Evolutionary conservation across 257 asterid species (phyloP), one percentile per base, ranked within the genome.

Genomic region (Avicennia marina): DNA sequence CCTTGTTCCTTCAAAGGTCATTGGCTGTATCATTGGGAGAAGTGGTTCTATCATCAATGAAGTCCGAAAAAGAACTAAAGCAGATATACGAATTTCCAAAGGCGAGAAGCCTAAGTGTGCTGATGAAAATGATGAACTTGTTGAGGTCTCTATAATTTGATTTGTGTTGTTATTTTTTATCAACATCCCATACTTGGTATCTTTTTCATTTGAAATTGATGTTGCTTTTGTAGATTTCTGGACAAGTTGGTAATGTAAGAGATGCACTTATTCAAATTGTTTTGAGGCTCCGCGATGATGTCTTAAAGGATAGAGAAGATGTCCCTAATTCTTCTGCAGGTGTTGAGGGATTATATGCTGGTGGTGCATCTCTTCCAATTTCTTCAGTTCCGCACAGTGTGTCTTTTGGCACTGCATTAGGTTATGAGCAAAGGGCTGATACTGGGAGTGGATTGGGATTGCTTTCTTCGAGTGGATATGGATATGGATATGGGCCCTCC

Each of bases 261-360:
- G 94, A 91, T 69, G 95, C 98, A 45, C 95, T 91, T 64, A 74
- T 88, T 73, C 95, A 88, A 74, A 85, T 91, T 66, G 76, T 85
- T 63, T 58, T 88, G 78, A 81, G 95, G 83, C 96, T 91, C 26
- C 79, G 98, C 53, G 95, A 83, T 57, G 94, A 88, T 71, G 86
- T 85, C 46, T 67, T 91, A 53, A 81, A 78, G 68, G 96, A 80
- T 10, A 74, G 75, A 47, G 95, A 81, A 67, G 95, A 82, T 11
- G 62, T 49, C 46, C 85, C 16, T 34, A 73, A 76, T 64, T 78
- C 78, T 33, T 81, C 94, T 73, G 75, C 76, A 63, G 85, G 78
- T 66, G n/a, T n/a, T n/a, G n/a, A n/a, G n/a, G n/a, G n/a, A n/a
- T n/a, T n/a, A n/a, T n/a, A n/a, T n/a, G n/a, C n/a, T n/a, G n/a